Conservation (phyloP, 2,329 filamentous ascomycete genomes). For the Aspergillus arachidicola region DNA sequence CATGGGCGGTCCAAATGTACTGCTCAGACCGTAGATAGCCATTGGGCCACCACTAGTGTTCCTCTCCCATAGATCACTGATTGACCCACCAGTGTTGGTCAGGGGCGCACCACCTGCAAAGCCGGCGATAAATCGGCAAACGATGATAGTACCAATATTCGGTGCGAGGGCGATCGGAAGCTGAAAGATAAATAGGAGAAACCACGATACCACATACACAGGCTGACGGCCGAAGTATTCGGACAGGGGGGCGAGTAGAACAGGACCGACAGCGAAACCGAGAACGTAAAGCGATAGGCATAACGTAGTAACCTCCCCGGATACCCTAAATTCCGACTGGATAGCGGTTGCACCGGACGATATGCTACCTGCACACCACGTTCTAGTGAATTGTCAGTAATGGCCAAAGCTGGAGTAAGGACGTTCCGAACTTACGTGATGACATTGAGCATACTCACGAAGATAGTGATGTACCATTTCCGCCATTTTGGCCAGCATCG, state of each 20-base stretch:
- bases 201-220: conserved; percentile 36
- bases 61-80: conserved; percentile 36
- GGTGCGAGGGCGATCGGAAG: conserved; percentile 30
- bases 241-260: conserved; percentile 35
- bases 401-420: too few relatives aligned
- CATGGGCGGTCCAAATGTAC: conserved; percentile 39
- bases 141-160: conserved; percentile 33
- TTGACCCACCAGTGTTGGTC: conserved; percentile 35
- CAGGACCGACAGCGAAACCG: conserved; percentile 32
- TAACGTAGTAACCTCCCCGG: conserved; percentile 34
- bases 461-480: conserved; percentile 46
- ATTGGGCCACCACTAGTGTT: conserved; percentile 35
- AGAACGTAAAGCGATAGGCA: conserved; percentile 35
- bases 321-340: conserved; percentile 30
- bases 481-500: conserved; percentile 42
- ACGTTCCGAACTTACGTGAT: conserved; percentile 23
- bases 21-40: conserved; percentile 39
- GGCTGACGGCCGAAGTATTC: conserved; percentile 41
- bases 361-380: conserved; percentile 31
- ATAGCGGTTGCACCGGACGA: conserved; percentile 31
- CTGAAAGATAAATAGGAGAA: conserved; percentile 34
- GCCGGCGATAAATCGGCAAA: conserved; percentile 33
- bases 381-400: conserved; percentile 15
- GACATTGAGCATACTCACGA: conserved; percentile 41
- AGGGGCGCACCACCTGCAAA: conserved; percentile 35